phyloP scores from a whole-genome alignment of 164 flowering plant species.

The Liquidambar formosana region DNA sequence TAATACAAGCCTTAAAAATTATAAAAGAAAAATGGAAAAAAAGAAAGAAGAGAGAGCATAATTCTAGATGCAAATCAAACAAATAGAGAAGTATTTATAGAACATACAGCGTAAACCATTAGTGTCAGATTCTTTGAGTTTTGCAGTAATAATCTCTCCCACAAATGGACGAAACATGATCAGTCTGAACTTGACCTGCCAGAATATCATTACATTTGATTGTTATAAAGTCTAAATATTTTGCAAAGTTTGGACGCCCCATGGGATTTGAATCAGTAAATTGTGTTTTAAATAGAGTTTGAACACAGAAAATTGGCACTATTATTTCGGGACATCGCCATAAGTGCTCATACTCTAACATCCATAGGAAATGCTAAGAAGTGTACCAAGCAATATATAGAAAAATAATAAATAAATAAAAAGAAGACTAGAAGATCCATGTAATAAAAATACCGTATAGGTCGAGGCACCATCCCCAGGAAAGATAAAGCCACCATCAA shows the following conservation, averaged over 20 bases:
- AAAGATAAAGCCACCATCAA: constrained; percentile 66
- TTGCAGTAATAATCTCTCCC: constrained; percentile 75
- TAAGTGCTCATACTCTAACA: too few species aligned
- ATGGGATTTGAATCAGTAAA: background rate
- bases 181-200: constrained; percentile 72
- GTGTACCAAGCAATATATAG: too few species aligned
- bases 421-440: background rate
- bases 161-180: constrained; percentile 83
- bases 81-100: background rate
- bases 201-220: constrained; percentile 4
- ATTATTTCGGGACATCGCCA: too few species aligned
- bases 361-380: too few species aligned
- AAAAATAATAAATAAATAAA: background rate
- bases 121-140: constrained; percentile 52
- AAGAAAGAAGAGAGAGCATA: background rate
- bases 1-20: background rate
- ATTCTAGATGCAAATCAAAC: background rate
- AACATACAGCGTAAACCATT: constrained; percentile 71
- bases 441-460: constrained; percentile 42
- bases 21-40: background rate
- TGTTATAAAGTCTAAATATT: background rate
- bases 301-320: background rate
- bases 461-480: constrained; percentile 80
- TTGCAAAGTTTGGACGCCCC: background rate
- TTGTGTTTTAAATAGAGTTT: background rate